phyloP scores from a whole-genome alignment of 495 filamentous ascomycete genomes.

The Annulohypoxylon stygium region DNA sequence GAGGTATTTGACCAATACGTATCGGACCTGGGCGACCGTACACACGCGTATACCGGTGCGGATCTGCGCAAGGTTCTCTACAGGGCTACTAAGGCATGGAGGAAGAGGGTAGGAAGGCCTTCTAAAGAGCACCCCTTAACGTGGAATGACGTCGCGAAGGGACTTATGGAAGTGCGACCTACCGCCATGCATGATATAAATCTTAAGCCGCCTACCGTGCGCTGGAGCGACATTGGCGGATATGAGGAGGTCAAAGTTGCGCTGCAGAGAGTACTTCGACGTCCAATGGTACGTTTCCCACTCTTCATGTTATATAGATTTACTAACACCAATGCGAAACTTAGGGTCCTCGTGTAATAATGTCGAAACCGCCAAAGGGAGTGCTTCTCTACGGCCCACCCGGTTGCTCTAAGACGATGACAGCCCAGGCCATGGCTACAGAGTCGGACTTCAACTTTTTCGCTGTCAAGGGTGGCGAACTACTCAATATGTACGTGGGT shows the following conservation, averaged over 20 bases:
- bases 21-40: conserved; percentile 61
- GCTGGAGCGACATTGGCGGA: conserved; percentile 92
- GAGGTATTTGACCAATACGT: conserved; percentile 56
- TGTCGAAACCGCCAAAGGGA: conserved; percentile 75
- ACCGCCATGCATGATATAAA: conserved; percentile 93
- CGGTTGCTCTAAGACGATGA: conserved; percentile 95
- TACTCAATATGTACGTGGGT: conserved; percentile 97
- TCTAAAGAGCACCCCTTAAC: conserved; percentile 44
- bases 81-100: conserved; percentile 53
- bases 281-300: conserved; percentile 36
- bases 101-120: conserved; percentile 39
- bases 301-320: neutral
- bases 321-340: conserved; percentile 20
- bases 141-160: conserved; percentile 59
- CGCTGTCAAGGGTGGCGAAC: conserved; percentile 94
- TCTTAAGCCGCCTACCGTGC: conserved; percentile 85
- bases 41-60: conserved; percentile 67
- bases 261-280: conserved; percentile 50
- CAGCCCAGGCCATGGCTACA: conserved; percentile 91
- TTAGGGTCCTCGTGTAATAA: conserved; percentile 44
- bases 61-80: conserved; percentile 61
- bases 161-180: conserved; percentile 69
- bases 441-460: conserved; percentile 94
- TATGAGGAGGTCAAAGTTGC: conserved; percentile 82
- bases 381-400: conserved; percentile 94